Evolutionary conservation across 495 filamentous ascomycete species (phyloP).

Genomic region (Astrothelium subdiscretum): DNA sequence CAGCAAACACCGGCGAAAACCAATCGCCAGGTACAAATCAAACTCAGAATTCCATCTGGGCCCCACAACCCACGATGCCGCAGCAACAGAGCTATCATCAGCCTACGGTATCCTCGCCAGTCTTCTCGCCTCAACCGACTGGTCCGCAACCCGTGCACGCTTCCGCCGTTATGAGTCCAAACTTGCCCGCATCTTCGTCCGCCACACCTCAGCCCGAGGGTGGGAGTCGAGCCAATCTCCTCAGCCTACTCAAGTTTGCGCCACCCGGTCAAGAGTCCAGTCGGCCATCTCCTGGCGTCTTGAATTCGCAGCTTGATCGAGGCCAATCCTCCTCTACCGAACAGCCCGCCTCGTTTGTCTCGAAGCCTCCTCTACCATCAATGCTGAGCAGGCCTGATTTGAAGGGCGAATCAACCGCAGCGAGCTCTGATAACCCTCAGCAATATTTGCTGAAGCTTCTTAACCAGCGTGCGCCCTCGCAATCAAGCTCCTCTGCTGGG

Average conservation of each 20-base stretch:
- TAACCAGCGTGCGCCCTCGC: conserved; percentile 33
- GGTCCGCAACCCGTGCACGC: conserved; percentile 24
- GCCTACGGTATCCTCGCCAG: conserved; percentile 26
- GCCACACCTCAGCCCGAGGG: conserved; percentile 35
- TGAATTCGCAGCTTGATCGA: not conserved
- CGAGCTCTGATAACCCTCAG: conserved; percentile 37
- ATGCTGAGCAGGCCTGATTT: not conserved
- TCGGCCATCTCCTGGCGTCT: not conserved
- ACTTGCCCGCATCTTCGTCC: conserved; percentile 30
- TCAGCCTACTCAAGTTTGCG: conserved; percentile 74
- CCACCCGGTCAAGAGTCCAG: conserved; percentile 26
- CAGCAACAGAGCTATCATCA: conserved; percentile 16
- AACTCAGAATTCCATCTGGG: conserved; percentile 9
- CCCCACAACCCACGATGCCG: conserved; percentile 1
- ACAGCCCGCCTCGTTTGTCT: not conserved
- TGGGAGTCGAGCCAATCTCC: conserved; percentile 51
- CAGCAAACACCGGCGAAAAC: conserved; percentile 1
- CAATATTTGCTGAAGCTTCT: conserved; percentile 56
- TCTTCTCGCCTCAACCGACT: conserved; percentile 23
- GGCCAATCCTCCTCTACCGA: not conserved
- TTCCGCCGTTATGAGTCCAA: conserved; percentile 26
- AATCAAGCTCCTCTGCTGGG: conserved; percentile 5
- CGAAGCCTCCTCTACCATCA: not conserved
- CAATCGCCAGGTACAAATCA: not conserved
- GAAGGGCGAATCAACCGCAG: not conserved